Evolutionary conservation across 371 early-diverging fungal genomes (phyloP).

Genomic region (Blastocladiella emersonii): DNA sequence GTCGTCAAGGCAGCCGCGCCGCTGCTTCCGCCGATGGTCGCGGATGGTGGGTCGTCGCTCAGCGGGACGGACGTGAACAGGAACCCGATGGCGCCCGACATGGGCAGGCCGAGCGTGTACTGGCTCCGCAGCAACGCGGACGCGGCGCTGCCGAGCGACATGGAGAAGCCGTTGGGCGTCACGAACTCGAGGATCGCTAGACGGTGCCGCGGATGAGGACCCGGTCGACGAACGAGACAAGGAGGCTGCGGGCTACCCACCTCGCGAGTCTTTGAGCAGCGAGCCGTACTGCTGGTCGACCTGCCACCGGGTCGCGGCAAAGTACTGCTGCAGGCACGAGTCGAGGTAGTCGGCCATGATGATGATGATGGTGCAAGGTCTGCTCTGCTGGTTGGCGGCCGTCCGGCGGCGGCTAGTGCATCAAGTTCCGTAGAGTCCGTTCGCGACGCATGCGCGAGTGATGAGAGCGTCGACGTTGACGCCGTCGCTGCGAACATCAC

Average conservation of each 20-base stretch:
- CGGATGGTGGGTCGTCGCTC: neutral
- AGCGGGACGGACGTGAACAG: neutral
- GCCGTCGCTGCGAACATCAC: no score
- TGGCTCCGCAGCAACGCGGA: neutral
- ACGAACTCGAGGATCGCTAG: neutral
- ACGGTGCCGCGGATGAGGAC: no score
- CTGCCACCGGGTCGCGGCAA: neutral
- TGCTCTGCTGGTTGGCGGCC: no score
- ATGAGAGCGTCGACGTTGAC: no score
- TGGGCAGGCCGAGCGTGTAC: neutral
- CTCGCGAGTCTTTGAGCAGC: neutral
- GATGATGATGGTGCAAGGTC: no score
- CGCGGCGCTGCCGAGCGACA: neutral
- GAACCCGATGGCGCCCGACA: neutral
- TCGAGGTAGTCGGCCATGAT: neutral
- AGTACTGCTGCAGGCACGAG: neutral
- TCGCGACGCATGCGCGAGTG: no score
- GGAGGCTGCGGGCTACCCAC: neutral
- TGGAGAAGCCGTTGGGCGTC: neutral
- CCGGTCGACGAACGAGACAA: no score
- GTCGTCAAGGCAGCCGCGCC: neutral
- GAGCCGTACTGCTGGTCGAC: neutral
- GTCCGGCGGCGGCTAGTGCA: no score
- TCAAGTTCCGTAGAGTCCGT: no score
- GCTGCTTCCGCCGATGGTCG: neutral